Conservation (phyloP, 1,139 yeast species). For the Candida sp. region DNA sequence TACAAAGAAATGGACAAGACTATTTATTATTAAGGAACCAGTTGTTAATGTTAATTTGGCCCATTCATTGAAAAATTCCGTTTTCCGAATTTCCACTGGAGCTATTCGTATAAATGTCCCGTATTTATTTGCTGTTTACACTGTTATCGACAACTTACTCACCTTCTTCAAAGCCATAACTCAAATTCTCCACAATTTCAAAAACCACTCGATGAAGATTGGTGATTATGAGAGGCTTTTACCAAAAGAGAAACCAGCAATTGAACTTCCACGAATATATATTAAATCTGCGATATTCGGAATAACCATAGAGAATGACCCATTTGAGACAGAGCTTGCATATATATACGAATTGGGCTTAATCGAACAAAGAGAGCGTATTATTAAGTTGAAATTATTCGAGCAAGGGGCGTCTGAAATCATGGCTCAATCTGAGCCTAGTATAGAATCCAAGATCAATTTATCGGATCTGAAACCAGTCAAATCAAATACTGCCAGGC, state of each 20-base stretch:
- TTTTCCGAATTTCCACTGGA: constrained; percentile 20
- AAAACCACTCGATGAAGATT: constrained; percentile 32
- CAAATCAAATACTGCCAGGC: neutral
- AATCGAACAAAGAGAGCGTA: constrained; percentile 33
- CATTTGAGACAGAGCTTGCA: constrained; percentile 40
- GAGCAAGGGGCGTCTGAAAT: constrained; percentile 23
- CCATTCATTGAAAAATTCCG: constrained; percentile 15
- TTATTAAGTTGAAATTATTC: constrained; percentile 26
- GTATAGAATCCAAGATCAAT: constrained; percentile 16
- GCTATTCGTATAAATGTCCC: constrained; percentile 45
- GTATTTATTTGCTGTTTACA: constrained; percentile 61
- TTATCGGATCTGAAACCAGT: constrained; percentile 7
- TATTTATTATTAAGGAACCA: constrained; percentile 38
- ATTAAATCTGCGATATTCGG: constrained; percentile 32
- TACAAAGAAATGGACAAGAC: constrained; percentile 43
- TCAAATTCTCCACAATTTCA: constrained; percentile 53
- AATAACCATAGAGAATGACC: constrained; percentile 36
- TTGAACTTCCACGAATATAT: constrained; percentile 27
- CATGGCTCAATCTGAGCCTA: constrained; percentile 9
- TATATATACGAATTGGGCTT: constrained; percentile 36
- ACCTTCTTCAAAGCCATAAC: constrained; percentile 57
- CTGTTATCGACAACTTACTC: constrained; percentile 62
- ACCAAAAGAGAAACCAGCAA: constrained; percentile 29
- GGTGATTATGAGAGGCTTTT: constrained; percentile 33
- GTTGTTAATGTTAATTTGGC: constrained; percentile 21